phyloP scores from a whole-genome alignment of 2,329 filamentous ascomycete genomes.

The Zymoseptoria pseudotritici region DNA sequence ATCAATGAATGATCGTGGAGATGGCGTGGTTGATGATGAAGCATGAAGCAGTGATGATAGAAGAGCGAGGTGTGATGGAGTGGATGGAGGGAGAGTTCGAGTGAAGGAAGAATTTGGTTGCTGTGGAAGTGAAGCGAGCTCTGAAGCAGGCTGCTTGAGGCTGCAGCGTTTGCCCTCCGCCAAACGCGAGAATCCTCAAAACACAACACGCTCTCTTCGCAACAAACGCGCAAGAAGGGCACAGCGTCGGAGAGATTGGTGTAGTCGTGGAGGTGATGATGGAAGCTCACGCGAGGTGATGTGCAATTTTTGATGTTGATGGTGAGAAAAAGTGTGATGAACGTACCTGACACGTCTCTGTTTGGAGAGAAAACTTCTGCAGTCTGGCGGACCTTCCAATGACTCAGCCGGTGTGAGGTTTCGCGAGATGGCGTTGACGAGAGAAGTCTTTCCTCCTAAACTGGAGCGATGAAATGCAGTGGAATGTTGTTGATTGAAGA shows the following conservation, averaged over 20 bases:
- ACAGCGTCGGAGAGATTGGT: background rate
- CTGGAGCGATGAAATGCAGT: background rate
- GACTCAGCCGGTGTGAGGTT: background rate
- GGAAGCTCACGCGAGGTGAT: background rate
- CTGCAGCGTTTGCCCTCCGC: background rate
- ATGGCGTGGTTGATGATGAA: background rate
- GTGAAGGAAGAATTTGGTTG: background rate
- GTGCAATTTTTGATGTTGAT: background rate
- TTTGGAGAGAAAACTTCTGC: background rate
- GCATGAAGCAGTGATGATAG: background rate
- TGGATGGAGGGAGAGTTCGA: background rate
- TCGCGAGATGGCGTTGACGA: background rate
- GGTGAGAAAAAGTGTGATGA: background rate
- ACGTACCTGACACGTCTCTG: background rate
- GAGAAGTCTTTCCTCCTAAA: background rate
- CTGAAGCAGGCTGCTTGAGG: background rate
- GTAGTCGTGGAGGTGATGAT: background rate
- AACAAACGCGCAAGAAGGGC: background rate
- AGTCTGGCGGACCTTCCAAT: background rate
- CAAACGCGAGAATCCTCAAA: background rate
- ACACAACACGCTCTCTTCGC: background rate
- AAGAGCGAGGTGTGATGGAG: background rate
- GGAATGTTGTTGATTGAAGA: background rate
- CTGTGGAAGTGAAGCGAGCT: background rate
- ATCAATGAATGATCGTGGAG: slow-evolving; percentile 1